phyloP scores from a whole-genome alignment of 306 rosid species.

The Prinsepia uniflora region DNA sequence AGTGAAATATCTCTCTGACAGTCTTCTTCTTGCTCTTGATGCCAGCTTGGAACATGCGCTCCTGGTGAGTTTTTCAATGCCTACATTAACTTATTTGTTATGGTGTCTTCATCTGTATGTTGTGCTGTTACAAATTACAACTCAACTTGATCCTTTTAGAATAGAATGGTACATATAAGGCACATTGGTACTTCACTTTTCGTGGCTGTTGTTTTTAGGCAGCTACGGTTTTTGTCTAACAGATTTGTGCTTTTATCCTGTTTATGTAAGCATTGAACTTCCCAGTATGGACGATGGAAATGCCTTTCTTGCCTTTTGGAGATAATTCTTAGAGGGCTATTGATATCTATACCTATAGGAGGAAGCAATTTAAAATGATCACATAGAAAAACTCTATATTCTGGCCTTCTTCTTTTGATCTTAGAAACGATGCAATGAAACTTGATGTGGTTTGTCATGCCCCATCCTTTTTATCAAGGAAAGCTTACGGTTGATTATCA shows the following conservation, averaged over 20 bases:
- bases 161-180: neutral
- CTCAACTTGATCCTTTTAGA: neutral
- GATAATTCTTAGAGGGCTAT: neutral
- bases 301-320: neutral
- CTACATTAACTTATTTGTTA: neutral
- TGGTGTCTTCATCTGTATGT: neutral
- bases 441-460: conserved; percentile 1
- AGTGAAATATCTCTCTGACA: conserved; percentile 77
- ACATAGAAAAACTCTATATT: neutral
- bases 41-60: conserved; percentile 94
- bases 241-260: neutral
- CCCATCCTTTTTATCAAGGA: neutral
- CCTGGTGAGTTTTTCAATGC: conserved; percentile 53
- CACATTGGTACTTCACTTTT: neutral
- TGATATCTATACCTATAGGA: neutral
- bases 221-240: too few relatives aligned
- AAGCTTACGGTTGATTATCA: neutral
- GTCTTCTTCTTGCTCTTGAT: conserved; percentile 94
- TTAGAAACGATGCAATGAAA: neutral
- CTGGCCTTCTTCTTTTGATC: neutral
- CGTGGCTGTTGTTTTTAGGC: neutral
- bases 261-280: neutral
- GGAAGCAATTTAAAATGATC: neutral
- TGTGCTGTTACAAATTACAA: neutral
- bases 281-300: neutral